Conservation (phyloP, 495 filamentous ascomycete genomes). For the Aspergillus kassunensis region DNA sequence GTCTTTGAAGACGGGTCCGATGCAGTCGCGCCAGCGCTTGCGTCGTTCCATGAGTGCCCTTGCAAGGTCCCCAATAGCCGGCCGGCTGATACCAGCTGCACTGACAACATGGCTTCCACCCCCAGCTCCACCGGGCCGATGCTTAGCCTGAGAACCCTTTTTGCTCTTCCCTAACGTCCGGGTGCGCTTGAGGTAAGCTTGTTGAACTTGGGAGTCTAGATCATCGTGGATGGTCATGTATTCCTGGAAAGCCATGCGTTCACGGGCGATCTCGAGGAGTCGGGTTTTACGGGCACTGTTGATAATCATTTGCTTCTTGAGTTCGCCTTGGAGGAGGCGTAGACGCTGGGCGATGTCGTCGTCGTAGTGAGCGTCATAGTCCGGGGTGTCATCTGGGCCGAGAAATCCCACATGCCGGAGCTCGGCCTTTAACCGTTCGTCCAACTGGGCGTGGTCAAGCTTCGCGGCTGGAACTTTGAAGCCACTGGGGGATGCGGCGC, state of each 20-base stretch:
- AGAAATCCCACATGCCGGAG: conserved; percentile 92
- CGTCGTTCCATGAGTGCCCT: conserved; percentile 85
- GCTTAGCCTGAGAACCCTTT: conserved; percentile 67
- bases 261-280: conserved; percentile 78
- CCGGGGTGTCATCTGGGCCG: conserved; percentile 60
- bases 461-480: conserved; percentile 58
- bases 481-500: conserved; percentile 58
- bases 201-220: conserved; percentile 90
- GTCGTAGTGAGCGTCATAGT: conserved; percentile 86
- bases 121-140: conserved; percentile 59
- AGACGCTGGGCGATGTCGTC: conserved; percentile 91
- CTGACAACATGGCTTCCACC: conserved; percentile 49
- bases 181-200: conserved; percentile 94
- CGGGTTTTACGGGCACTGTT: conserved; percentile 89
- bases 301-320: conserved; percentile 73
- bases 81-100: conserved; percentile 56
- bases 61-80: conserved; percentile 87
- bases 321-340: conserved; percentile 74
- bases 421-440: conserved; percentile 86
- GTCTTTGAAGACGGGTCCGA: conserved; percentile 81
- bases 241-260: conserved; percentile 91
- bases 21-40: conserved; percentile 79
- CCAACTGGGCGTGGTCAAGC: conserved; percentile 77
- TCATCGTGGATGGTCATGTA: conserved; percentile 96
- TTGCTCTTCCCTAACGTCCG: conserved; percentile 90